Evolutionary conservation across 2,329 filamentous ascomycete genomes (phyloP), one percentile per base, ranked within the genome.

Genomic region (Nigrospora osmanthi): DNA sequence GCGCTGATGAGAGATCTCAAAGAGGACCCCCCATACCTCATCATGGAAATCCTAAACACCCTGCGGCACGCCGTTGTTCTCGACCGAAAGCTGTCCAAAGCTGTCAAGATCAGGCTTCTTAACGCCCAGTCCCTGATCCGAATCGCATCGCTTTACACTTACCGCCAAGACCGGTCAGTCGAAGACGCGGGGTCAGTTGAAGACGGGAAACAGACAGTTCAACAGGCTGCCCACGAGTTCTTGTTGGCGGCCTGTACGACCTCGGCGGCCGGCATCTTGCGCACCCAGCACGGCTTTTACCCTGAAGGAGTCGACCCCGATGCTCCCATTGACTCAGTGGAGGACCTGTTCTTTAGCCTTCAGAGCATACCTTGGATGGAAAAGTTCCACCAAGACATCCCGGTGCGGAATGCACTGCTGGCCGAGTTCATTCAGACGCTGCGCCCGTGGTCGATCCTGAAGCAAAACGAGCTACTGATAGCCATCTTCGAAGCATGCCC

Each of bases 231-330:
- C 0, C 89, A 96, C 52, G 76, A 81, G 1, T 87, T 97, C 52
- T 69, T 98, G 38, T 65, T 84, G 40, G 71, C 80, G 33, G 75
- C 86, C 4, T 96, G 89, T 64, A 94, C 87, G 1, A 83, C 78
- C 36, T 70, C 82, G 0, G 75, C 73, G 4, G 80, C 84, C 41
- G 93, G 91, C 13, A 76, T 94, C 2, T 68, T 95, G 43, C 78
- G 89, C 43, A 77, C 82, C 4, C 83, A 87, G 47, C 81, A 80
- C 33, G 90, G 89, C n/a, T 87, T 89, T 64, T 97, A 97, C 62
- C 87, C 89, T 7, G 80, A 83, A 35, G 78, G 79, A 12, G 69
- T 75, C 39, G 80, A 85, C 47, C 72, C 80, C 3, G 78, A 71
- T 31, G 52, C 58, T 12, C 58, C 62, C 30, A 56, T 55, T 10